Evolutionary conservation across 2,329 filamentous ascomycete species (phyloP), one percentile per base, ranked within the genome.

Genomic region (Tothia fuscella): DNA sequence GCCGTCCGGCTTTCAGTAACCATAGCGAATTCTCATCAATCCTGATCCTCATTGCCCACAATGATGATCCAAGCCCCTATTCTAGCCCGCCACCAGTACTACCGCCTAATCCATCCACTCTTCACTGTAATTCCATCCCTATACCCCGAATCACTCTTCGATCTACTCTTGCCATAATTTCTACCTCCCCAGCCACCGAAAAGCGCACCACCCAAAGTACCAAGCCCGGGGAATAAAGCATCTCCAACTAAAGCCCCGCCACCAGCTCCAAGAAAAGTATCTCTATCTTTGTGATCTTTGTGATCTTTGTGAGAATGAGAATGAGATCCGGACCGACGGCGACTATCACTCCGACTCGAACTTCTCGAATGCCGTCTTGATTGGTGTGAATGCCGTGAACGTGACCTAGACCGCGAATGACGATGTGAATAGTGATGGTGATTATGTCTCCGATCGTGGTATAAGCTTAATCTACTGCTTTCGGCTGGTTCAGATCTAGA

Each of bases 231-330:
- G 32, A 67, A 64, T 7, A 67, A 61, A 12, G 52, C 53, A 46
- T 67, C 64, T 2, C 64, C 64, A 2, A 67, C 54, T 2, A 67
- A 44, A 4, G 61, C 63, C 10, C 64, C 64, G 3, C 57, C 64
- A 7, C 64, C 62, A 0, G 64, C 64, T 35, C 64, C 64, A 0
- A 67, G 49, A 38, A 67, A 67, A 0, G 63, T 65, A 25, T 63
- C 57, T 14, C 58, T 49, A 42, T 49, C 49, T 41, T 49, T 39
- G 12, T 14, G 32, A 13, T 33, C 24, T 28, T 20, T n/a, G 17
- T 17, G 19, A 20, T 21, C 17, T 22, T 36, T 25, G 21, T 33
- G 32, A 4, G 38, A 46, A 9, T 42, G 41, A 14, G 35, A 38
- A 37, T 37, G 41, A 9, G 36, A 39, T 22, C 35, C 37, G 5